These are phyloP conservation scores for Meyerozyma guilliermondii DNA, from an alignment of 1,139 yeast genomes.

Conservation along the genomic window DNA sequence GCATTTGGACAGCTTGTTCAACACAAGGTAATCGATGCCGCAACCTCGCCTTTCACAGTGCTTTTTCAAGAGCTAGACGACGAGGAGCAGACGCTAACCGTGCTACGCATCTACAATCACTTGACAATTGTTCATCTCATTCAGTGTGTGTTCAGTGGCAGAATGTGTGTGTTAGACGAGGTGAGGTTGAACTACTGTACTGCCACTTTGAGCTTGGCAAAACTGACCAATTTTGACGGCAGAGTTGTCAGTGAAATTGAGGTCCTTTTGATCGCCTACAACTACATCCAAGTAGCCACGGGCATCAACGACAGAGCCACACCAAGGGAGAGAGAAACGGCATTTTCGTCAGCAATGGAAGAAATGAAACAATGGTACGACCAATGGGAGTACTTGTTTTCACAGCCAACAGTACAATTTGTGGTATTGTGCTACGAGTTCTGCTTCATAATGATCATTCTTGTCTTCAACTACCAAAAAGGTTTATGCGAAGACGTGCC, in stretches of 20 bases:
- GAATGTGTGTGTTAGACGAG: slow-evolving; percentile 71
- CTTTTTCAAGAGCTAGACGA: slow-evolving; percentile 29
- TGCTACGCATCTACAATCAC: slow-evolving; percentile 67
- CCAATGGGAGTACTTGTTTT: slow-evolving; percentile 68
- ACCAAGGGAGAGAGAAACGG: slow-evolving; percentile 18
- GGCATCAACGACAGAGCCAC: slow-evolving; percentile 15
- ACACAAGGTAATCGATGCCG: not conserved
- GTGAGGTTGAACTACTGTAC: slow-evolving; percentile 58
- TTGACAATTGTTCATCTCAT: slow-evolving; percentile 65
- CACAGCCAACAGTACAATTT: slow-evolving; percentile 72
- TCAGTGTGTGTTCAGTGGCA: slow-evolving; percentile 64
- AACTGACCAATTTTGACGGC: slow-evolving; percentile 77
- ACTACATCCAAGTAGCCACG: slow-evolving; percentile 45
- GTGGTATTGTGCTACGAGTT: slow-evolving; percentile 72
- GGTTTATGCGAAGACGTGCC: slow-evolving; percentile 7
- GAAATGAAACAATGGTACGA: slow-evolving; percentile 57
- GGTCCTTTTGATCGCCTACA: slow-evolving; percentile 57
- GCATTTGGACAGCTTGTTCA: slow-evolving; percentile 25
- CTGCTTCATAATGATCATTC: slow-evolving; percentile 48
- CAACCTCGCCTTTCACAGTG: slow-evolving; percentile 23
- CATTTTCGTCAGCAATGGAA: slow-evolving; percentile 21
- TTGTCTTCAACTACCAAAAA: slow-evolving; percentile 27
- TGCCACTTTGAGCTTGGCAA: slow-evolving; percentile 53
- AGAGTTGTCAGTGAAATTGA: slow-evolving; percentile 79
- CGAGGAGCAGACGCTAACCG: slow-evolving; percentile 48